These are phyloP conservation scores for Pyrenophora teres DNA, from an alignment of 2,329 filamentous ascomycete genomes.

Conservation along the genomic window DNA sequence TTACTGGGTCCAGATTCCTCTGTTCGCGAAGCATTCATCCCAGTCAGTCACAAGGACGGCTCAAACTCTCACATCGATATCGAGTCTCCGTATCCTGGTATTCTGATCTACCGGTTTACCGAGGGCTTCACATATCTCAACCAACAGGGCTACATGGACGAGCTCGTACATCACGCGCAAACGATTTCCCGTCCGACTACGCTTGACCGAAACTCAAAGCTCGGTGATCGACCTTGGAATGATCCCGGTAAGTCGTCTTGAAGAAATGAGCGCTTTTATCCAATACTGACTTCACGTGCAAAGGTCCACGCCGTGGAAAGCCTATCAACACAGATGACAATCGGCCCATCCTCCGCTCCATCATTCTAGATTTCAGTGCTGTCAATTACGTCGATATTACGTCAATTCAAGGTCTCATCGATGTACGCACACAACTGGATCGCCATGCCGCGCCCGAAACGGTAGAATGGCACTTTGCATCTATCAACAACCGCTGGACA, in stretches of 20 bases:
- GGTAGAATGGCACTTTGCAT: conserved; percentile 96
- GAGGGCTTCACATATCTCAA: conserved; percentile 98
- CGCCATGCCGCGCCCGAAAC: conserved; percentile 76
- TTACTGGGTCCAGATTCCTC: conserved; percentile 9
- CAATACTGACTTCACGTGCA: not conserved
- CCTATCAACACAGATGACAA: conserved; percentile 53
- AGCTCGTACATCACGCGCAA: conserved; percentile 55
- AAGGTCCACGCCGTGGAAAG: conserved; percentile 61
- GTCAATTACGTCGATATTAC: conserved; percentile 96
- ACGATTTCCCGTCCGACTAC: conserved; percentile 76
- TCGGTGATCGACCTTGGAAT: conserved; percentile 84
- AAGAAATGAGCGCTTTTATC: not conserved
- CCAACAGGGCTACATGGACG: conserved; percentile 84
- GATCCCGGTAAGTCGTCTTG: conserved; percentile 65
- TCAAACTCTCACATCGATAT: conserved; percentile 83
- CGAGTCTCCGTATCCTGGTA: conserved; percentile 82
- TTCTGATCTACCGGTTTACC: conserved; percentile 95
- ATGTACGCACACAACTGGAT: conserved; percentile 92
- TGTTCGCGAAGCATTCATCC: conserved; percentile 57
- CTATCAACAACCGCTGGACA: conserved; percentile 90
- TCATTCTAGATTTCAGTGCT: conserved; percentile 90
- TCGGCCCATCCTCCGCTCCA: conserved; percentile 77
- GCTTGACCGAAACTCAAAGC: conserved; percentile 62
- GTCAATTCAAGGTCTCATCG: conserved; percentile 88
- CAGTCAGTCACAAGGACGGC: conserved; percentile 84